Evolutionary conservation across 176 grass and related monocot genomes (phyloP).

Genomic region (Hsuehochloa calcarea): DNA sequence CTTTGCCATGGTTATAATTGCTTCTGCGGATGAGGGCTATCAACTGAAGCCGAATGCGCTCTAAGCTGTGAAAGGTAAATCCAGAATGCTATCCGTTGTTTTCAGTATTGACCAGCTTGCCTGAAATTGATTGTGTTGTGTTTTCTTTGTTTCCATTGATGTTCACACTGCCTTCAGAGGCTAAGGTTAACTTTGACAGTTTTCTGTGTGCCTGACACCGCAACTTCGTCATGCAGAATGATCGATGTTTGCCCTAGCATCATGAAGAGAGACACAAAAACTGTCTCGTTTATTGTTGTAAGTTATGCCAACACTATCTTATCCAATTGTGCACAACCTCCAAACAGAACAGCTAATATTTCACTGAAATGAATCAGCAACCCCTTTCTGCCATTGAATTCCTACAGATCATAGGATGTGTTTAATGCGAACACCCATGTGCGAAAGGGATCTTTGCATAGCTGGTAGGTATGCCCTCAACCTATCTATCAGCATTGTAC

Average conservation of each 20-base stretch:
- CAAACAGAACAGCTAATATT: slow-evolving; percentile 21
- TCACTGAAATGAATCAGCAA: background rate
- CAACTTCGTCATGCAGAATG: slow-evolving; percentile 4
- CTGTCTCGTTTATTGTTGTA: background rate
- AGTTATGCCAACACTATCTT: slow-evolving; percentile 14
- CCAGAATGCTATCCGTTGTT: background rate
- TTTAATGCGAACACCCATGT: slow-evolving; percentile 29
- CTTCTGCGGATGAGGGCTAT: background rate
- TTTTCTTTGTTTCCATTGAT: background rate
- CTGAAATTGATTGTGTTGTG: background rate
- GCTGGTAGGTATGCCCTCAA: slow-evolving; percentile 12
- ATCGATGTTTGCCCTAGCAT: slow-evolving; percentile 11
- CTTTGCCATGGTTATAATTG: background rate
- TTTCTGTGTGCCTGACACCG: background rate
- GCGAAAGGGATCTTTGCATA: slow-evolving; percentile 19
- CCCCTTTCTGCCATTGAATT: slow-evolving; percentile 14
- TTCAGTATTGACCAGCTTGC: background rate
- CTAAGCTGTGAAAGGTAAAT: background rate
- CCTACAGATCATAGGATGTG: slow-evolving; percentile 10
- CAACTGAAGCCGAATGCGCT: background rate
- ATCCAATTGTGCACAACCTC: background rate
- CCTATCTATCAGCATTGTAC: background rate
- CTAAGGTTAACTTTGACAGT: background rate
- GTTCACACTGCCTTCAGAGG: background rate
- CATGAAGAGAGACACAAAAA: background rate